phyloP scores from a whole-genome alignment of 208 protist species.

The Trypanosoma boissoni region DNA sequence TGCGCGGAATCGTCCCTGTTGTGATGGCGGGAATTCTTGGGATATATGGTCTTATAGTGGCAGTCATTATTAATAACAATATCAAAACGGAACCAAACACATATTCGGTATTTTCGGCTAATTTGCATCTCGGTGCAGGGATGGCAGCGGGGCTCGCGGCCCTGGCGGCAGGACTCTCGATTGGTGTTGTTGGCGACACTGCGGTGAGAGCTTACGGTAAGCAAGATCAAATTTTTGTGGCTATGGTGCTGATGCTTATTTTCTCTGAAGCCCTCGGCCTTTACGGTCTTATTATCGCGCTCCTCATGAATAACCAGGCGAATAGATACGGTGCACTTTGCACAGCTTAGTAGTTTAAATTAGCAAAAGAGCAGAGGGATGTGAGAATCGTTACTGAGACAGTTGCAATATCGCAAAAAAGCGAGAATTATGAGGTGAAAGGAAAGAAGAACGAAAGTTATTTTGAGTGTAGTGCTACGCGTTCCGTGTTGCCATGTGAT shows the following conservation, averaged over 20 bases:
- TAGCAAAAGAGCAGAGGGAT: background rate
- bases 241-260: conserved; percentile 99
- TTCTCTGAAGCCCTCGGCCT: conserved; percentile 99
- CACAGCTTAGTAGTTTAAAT: conserved; percentile 17
- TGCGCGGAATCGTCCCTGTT: conserved; percentile 93
- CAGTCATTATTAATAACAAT: conserved; percentile 97
- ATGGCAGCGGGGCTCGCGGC: conserved; percentile 94
- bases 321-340: conserved; percentile 78
- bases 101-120: conserved; percentile 84
- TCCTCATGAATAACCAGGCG: conserved; percentile 93
- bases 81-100: conserved; percentile 74
- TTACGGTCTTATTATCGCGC: conserved; percentile 99
- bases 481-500: too few species aligned
- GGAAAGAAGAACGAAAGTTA: too few species aligned
- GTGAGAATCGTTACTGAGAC: background rate
- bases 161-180: conserved; percentile 97
- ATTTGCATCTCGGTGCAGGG: conserved; percentile 96
- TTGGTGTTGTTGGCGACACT: conserved; percentile 99
- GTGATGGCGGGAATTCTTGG: conserved; percentile 97
- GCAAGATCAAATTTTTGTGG: conserved; percentile 98
- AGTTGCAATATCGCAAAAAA: background rate
- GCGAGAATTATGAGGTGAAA: conserved; percentile 1
- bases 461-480: too few species aligned
- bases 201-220: conserved; percentile 87
- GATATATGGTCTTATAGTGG: conserved; percentile 99